These are phyloP conservation scores for Sapria himalayana DNA, from an alignment of 345 rosid genomes.

Conservation along the genomic window DNA sequence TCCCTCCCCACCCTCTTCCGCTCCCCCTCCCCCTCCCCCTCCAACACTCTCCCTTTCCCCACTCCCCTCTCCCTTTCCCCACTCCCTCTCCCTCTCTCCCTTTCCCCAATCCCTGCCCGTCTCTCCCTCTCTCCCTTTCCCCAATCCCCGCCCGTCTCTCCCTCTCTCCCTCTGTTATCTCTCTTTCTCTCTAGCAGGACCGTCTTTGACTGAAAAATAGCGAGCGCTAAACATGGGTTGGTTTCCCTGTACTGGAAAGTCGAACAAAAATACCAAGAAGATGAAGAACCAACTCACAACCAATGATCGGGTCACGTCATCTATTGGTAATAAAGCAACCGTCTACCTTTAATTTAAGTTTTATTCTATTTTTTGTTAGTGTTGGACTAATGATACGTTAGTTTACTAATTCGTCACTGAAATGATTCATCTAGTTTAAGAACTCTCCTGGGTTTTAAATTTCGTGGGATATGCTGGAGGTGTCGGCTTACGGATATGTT, in stretches of 20 bases:
- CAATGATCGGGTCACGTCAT: constrained; percentile 16
- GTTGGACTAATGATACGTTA: constrained; percentile 3
- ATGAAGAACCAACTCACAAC: constrained; percentile 16
- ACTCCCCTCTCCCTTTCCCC: too few species aligned
- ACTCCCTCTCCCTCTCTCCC: too few species aligned
- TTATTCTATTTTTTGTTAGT: background rate
- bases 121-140: background rate
- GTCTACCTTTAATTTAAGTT: constrained; percentile 1
- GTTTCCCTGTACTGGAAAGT: constrained; percentile 51
- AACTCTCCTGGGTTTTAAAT: background rate
- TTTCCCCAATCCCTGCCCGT: too few species aligned
- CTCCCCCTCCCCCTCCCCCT: too few species aligned
- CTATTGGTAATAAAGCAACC: constrained; percentile 15
- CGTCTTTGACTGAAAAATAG: background rate
- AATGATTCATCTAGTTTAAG: background rate
- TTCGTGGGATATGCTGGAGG: too few species aligned
- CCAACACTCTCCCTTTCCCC: too few species aligned
- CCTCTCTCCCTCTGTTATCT: too few species aligned
- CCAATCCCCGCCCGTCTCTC: background rate
- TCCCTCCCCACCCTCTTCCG: too few species aligned
- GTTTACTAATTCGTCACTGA: background rate
- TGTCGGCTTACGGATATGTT: too few species aligned
- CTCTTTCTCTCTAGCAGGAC: background rate
- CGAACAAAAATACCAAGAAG: constrained; percentile 20
- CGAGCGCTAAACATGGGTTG: constrained; percentile 26